Conservation (phyloP, 1,139 yeast genomes). For the Spencermartinsiella ligniputridi region DNA sequence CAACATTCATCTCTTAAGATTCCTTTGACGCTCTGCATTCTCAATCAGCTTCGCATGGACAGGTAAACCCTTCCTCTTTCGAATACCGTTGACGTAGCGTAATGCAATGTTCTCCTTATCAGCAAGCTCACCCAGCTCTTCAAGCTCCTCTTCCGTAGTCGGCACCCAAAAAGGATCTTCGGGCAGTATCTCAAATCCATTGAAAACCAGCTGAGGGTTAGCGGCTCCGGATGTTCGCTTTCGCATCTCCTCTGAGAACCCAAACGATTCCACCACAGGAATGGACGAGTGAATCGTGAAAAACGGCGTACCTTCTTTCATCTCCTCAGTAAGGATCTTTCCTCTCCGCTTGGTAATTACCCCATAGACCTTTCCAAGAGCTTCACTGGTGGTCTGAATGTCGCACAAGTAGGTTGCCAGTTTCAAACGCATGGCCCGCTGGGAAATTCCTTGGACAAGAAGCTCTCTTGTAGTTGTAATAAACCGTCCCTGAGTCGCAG, state of each 20-base stretch:
- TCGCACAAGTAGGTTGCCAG: conserved; percentile 93
- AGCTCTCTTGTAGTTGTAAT: conserved; percentile 70
- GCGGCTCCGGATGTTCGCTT: conserved; percentile 96
- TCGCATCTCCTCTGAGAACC: conserved; percentile 91
- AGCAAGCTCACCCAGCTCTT: conserved; percentile 87
- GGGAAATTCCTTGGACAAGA: conserved; percentile 63
- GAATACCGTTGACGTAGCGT: conserved; percentile 71
- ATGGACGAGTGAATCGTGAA: conserved; percentile 80
- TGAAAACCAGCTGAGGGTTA: conserved; percentile 87
- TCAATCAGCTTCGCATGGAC: conserved; percentile 86
- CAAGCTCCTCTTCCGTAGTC: conserved; percentile 94
- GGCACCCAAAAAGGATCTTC: conserved; percentile 99
- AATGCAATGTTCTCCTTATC: conserved; percentile 90
- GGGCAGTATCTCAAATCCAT: conserved; percentile 81
- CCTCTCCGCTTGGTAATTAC: conserved; percentile 92
- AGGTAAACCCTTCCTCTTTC: conserved; percentile 84
- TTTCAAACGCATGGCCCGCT: conserved; percentile 83
- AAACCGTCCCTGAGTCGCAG: conserved; percentile 56
- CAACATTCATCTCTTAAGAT: conserved; percentile 32
- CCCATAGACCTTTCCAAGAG: conserved; percentile 89
- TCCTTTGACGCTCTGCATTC: conserved; percentile 91
- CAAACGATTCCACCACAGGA: conserved; percentile 96
- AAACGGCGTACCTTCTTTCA: conserved; percentile 97
- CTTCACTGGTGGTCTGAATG: conserved; percentile 92
- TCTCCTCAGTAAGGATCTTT: conserved; percentile 77